phyloP scores from a whole-genome alignment of 805 yeast species.

The Diddensiella santjacobensis region DNA sequence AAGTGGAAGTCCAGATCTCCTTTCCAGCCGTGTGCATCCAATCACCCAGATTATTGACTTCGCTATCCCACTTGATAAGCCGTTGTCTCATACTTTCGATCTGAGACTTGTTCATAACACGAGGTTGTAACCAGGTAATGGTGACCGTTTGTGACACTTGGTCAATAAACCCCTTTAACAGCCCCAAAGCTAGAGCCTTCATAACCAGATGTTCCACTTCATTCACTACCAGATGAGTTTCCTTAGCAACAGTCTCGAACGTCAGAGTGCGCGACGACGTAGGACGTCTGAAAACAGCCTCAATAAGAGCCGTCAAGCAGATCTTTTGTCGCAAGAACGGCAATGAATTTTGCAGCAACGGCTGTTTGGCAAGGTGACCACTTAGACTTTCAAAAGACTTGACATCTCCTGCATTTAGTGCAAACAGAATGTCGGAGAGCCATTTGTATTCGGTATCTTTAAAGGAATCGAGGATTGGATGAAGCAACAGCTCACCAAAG shows the following conservation, averaged over 20 bases:
- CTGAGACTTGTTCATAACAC: conserved; percentile 81
- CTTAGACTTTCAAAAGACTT: conserved; percentile 52
- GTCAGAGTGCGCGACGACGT: conserved; percentile 69
- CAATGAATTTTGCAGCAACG: conserved; percentile 55
- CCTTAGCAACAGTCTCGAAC: conserved; percentile 68
- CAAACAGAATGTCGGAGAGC: conserved; percentile 66
- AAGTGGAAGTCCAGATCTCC: conserved; percentile 54
- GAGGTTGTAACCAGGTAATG: conserved; percentile 93
- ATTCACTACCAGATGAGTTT: conserved; percentile 61
- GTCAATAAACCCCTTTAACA: conserved; percentile 86
- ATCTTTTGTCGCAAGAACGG: conserved; percentile 82
- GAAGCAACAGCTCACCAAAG: conserved; percentile 91
- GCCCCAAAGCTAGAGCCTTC: conserved; percentile 81
- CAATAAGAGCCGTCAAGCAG: conserved; percentile 87
- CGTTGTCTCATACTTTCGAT: conserved; percentile 70
- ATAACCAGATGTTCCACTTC: conserved; percentile 88
- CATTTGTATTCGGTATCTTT: conserved; percentile 53
- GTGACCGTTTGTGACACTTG: conserved; percentile 76
- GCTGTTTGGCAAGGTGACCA: conserved; percentile 42
- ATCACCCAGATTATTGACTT: conserved; percentile 61
- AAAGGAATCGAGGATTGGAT: conserved; percentile 66
- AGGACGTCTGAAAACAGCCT: conserved; percentile 73
- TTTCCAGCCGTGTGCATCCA: conserved; percentile 60
- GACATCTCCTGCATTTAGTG: conserved; percentile 78
- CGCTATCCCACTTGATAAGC: conserved; percentile 71